Base-by-base conservation (phyloP, 352 stramenopile genomes). In the Thalassiosira mediterranea region DNA sequence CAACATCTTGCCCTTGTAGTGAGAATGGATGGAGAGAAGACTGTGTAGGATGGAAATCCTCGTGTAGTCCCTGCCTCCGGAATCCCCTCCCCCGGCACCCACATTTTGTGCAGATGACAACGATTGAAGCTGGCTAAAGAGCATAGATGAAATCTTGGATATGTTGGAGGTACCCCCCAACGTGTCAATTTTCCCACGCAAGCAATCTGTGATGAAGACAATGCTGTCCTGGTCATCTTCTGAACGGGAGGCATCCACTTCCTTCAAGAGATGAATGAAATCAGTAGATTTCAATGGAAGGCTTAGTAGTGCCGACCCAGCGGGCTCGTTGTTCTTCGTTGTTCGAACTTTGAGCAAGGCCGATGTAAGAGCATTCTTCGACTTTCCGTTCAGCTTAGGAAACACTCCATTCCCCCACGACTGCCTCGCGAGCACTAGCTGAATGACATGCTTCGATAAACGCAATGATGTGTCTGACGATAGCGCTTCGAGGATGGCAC, bases 401-500 rank as follows among this genome's bases (percentile, higher is more conserved):
- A 91, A 91, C 21, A 93, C 66, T 49, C 79, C 63, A 37, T 74
- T 70, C 48, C 40, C 37, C 88, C 88, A 93, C 19, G 84, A 89
- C 23, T 76, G 46, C 37, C 82, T 72, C 8, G 1, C 19, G 64
- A 93, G 38, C 2, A 91, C 80, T 4, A 84, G 48, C 31, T 81
- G 31, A 23, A 81, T 67, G 0, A 90, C 28, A 31, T 66, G 32
- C 48, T 71, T 70, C 44, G 60, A 71, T 5, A 89, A 17, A 40
- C 28, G 26, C 8, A 77, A 38, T 25, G 57, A 29, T 37, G 65
- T 57, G 17, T 42, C 25, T 11, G 60, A 52, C 28, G 34, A 59
- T 2, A 91, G 54, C 31, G 84, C 62, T 37, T 78, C 49, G 23
- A 88, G 26, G 66, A 91, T 86, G n/a, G 60, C 49, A 25, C 71